Percentiles rank a stretch among this genome's conserved stretches.
Conservation (phyloP, 2,329 filamentous ascomycete genomes). For the Fusarium xyrophilum region DNA sequence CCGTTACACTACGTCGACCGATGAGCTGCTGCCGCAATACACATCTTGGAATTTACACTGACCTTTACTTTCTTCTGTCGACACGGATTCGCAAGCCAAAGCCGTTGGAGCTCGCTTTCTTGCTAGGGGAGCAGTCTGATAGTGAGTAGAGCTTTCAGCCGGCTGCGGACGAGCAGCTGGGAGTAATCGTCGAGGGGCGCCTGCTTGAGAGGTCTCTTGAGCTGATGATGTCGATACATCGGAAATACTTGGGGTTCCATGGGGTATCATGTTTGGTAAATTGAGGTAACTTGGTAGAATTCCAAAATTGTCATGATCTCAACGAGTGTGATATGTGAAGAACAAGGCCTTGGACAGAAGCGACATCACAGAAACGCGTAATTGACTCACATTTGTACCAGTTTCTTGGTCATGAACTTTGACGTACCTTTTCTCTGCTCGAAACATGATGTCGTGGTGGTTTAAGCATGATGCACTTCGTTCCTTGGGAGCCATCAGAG, state of each 20-base stretch:
- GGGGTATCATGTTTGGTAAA: not conserved
- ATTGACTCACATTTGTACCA: accelerated
- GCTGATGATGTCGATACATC: not conserved
- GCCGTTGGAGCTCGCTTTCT: not conserved
- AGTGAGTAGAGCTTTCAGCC: not conserved
- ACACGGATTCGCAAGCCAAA: not conserved
- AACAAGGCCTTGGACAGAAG: accelerated
- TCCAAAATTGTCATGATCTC: not conserved
- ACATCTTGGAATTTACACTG: too few species aligned
- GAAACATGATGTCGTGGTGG: slow-evolving; percentile 9
- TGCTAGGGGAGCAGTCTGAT: not conserved
- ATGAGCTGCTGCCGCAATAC: not conserved
- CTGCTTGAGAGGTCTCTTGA: not conserved
- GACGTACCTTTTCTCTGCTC: not conserved
- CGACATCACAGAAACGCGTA: accelerated
- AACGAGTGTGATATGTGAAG: not conserved
- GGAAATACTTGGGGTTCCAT: not conserved
- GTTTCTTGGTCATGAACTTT: not conserved
- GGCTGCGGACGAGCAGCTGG: not conserved
- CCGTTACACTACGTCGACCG: not conserved
- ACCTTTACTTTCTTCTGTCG: slow-evolving; percentile 7
- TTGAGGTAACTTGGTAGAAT: not conserved
- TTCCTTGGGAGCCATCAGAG: not conserved
- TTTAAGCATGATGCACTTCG: not conserved
- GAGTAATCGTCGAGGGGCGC: not conserved